phyloP scores from a whole-genome alignment of 2,329 filamentous ascomycete species.

The Ophiocordyceps robertsii region DNA sequence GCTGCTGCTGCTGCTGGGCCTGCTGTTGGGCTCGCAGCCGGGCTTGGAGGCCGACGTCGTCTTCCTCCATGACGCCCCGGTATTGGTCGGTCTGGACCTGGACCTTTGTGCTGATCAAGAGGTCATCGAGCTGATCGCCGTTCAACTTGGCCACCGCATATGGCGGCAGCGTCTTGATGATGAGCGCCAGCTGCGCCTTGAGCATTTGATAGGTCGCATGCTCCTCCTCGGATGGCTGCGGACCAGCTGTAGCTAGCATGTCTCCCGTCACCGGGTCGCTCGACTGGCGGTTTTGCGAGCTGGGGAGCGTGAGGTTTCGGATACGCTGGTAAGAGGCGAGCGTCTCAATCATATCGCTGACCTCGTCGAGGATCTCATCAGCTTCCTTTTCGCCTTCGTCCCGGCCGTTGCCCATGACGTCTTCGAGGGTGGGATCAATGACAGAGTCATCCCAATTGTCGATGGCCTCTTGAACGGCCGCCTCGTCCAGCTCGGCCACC shows the following conservation, averaged over 20 bases:
- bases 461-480: conserved; percentile 37
- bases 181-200: conserved; percentile 58
- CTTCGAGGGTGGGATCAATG: conserved; percentile 44
- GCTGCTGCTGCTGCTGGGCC: conserved; percentile 10
- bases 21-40: conserved; percentile 28
- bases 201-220: conserved; percentile 55
- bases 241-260: conserved; percentile 52
- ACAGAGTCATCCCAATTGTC: conserved; percentile 43
- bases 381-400: conserved; percentile 51
- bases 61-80: conserved; percentile 71
- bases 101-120: conserved; percentile 71
- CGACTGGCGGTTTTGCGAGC: conserved; percentile 45
- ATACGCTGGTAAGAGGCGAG: conserved; percentile 68
- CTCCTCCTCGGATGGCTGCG: conserved; percentile 53
- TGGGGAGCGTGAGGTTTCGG: conserved; percentile 56
- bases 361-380: conserved; percentile 58
- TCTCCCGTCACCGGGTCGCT: conserved; percentile 52
- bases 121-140: conserved; percentile 69
- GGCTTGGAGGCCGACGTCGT: conserved; percentile 48
- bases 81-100: conserved; percentile 61
- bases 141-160: conserved; percentile 79
- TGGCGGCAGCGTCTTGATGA: conserved; percentile 65
- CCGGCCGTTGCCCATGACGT: conserved; percentile 36
- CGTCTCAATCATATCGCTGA: conserved; percentile 64
- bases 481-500: conserved; percentile 33